These are phyloP conservation scores for Linnemannia zychae DNA, from an alignment of 192 early-diverging fungal genomes.

Conservation along the genomic window DNA sequence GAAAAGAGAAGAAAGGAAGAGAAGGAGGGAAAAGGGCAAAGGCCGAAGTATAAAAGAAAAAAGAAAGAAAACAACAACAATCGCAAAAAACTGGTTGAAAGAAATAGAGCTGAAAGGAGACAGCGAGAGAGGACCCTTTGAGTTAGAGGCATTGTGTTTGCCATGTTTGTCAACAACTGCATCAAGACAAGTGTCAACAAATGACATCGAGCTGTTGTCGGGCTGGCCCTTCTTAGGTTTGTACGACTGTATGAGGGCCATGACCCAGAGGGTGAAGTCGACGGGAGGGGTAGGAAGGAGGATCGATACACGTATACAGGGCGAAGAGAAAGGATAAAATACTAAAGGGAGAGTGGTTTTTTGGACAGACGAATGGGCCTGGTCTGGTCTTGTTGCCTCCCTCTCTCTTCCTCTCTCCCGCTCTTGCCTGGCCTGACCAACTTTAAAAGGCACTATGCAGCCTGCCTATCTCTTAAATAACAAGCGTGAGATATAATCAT, in stretches of 20 bases:
- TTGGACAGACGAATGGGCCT: slow-evolving; percentile 6
- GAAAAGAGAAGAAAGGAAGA: neutral
- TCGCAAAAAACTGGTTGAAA: neutral
- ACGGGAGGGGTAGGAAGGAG: neutral
- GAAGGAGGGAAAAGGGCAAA: neutral
- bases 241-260: neutral
- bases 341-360: neutral
- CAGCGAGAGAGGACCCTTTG: neutral
- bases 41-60: neutral
- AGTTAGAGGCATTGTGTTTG: neutral
- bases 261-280: neutral
- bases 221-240: neutral
- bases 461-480: too few species aligned
- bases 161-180: neutral
- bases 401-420: neutral
- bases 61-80: neutral
- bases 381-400: neutral
- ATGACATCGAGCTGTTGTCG: neutral
- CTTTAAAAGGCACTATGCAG: too few species aligned
- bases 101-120: neutral
- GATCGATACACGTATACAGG: neutral
- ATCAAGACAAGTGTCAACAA: neutral
- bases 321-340: neutral
- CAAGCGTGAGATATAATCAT: too few species aligned
- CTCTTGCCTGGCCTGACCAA: too few species aligned